phyloP scores from a whole-genome alignment of 495 filamentous ascomycete species.

The Trichoderma parareesei region DNA sequence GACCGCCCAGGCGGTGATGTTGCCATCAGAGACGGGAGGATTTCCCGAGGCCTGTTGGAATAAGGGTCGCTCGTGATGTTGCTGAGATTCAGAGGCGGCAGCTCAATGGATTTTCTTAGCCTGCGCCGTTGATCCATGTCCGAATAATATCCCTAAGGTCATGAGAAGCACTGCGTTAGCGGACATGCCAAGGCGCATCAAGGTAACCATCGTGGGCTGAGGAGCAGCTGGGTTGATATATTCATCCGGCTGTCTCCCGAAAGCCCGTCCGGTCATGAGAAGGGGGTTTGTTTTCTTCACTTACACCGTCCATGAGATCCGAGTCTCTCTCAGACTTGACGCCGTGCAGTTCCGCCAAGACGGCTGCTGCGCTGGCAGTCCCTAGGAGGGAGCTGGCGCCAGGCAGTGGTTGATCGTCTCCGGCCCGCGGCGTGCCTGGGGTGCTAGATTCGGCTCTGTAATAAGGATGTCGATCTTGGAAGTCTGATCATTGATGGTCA shows the following conservation, averaged over 20 bases:
- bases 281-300: constrained; percentile 17
- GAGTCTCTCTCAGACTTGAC: constrained; percentile 73
- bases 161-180: constrained; percentile 11
- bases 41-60: constrained; percentile 53
- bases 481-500: constrained; percentile 14
- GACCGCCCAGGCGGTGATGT: constrained; percentile 79
- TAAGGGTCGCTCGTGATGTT: constrained; percentile 60
- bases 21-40: constrained; percentile 73
- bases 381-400: constrained; percentile 42
- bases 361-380: constrained; percentile 74
- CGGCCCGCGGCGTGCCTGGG: constrained; percentile 59
- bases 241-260: not conserved
- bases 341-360: constrained; percentile 74
- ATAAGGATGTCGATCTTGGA: constrained; percentile 36
- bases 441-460: constrained; percentile 62
- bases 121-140: constrained; percentile 55
- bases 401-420: constrained; percentile 50
- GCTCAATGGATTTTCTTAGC: constrained; percentile 56
- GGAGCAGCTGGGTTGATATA: not conserved
- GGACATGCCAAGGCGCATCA: not conserved
- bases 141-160: constrained; percentile 57
- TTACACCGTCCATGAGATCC: constrained; percentile 70
- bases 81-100: constrained; percentile 60
- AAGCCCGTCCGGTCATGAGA: no score
- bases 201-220: not conserved